A percentile compares a stretch with the other conserved stretches of the same genome.
phyloP scores from a whole-genome alignment of 352 stramenopile species.

The Globisporangium heterothallicum region DNA sequence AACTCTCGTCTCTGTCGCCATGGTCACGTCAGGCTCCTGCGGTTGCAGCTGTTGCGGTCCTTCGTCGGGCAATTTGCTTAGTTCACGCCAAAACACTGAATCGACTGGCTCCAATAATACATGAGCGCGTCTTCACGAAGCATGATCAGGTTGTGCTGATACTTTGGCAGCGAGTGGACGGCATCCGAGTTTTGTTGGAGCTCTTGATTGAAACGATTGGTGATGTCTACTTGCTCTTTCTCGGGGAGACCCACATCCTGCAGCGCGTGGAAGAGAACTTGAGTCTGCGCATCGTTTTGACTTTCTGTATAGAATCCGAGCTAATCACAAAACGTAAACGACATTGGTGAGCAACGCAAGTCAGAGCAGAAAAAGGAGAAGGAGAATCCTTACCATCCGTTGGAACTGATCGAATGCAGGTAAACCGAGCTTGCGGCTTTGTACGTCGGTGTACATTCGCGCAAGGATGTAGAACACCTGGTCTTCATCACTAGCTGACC shows the following conservation, averaged over 20 bases:
- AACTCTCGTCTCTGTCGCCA: too few species aligned
- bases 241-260: conserved; percentile 50
- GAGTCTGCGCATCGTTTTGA: conserved; percentile 63
- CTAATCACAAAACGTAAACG: conserved; percentile 20
- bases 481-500: conserved; percentile 47
- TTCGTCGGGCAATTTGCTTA: not conserved
- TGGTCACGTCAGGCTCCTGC: not conserved
- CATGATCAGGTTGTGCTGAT: conserved; percentile 80
- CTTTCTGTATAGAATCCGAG: conserved; percentile 78
- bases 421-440: conserved; percentile 65
- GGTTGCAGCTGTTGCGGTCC: not conserved
- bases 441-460: conserved; percentile 66
- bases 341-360: not conserved
- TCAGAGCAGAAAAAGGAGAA: not conserved
- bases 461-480: conserved; percentile 81
- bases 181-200: conserved; percentile 54
- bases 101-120: conserved; percentile 84
- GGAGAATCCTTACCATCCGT: conserved; percentile 49
- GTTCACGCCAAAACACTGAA: conserved; percentile 25
- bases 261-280: conserved; percentile 73
- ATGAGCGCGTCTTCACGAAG: conserved; percentile 81
- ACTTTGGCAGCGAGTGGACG: conserved; percentile 78
- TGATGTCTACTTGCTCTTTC: conserved; percentile 62
- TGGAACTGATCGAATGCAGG: conserved; percentile 82
- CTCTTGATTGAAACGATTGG: conserved; percentile 52